Base-by-base conservation (phyloP, 768 basidiomycete species). In the Boletus sensibilis region DNA sequence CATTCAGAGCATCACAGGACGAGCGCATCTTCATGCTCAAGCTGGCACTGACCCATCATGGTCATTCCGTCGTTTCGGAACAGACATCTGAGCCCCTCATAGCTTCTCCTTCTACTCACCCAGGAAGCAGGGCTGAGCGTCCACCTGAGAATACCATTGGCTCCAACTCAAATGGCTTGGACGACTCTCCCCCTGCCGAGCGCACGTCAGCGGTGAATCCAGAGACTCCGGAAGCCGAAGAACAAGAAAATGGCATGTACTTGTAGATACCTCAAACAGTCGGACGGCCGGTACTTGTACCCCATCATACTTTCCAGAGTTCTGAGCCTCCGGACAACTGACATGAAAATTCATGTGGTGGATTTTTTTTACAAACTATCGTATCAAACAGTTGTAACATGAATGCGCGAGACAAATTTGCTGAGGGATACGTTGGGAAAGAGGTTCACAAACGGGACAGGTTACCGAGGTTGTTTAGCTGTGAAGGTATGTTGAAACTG, bases 1-100 rank as follows among this genome's bases (percentile, higher is more conserved):
- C 54, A 31, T 59, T 27, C 63, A 92, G 91, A 59, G 86, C 80
- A 8, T 89, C 90, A 9, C 91, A 92, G 71, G 81, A 87, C 64
- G 91, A 93, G 64, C 79, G 90, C 21, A 82, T 91, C 55, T 72
- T 73, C 27, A 89, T 92, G 50, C 76, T 91, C 50, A 82, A 79
- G 68, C 73, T 85, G 63, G 88, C 86, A 8, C 72, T 91, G 52
- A 71, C 74, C 20, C 79, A 85, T 64, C 88, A 87, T 62, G 87
- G 87, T 2, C 70, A 85, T 12, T 58, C 61, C 8, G 50, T 83
- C 65, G 75, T 77, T 45, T 54, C 71, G 9, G 51, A 49, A 23
- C 59, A 58, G 25, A 27, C 52, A 47, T 46, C 55, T 29, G 52
- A 50, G 18, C 49, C 50, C n/a, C 13, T 44, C 44, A 2, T 18